phyloP scores from a whole-genome alignment of 306 rosid species.

The Castanea crenata region DNA sequence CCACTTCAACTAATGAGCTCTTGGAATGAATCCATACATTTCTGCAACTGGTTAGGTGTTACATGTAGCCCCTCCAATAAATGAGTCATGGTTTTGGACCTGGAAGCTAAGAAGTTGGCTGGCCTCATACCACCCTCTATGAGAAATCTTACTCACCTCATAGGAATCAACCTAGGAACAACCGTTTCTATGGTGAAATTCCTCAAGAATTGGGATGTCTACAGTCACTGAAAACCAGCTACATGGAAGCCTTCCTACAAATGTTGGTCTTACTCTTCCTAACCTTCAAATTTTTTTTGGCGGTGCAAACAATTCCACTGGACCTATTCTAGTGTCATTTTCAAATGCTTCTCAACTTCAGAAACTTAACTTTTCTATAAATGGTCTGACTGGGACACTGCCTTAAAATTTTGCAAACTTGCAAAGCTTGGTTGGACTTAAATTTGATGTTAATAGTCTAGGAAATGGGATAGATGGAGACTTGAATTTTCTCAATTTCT shows the following conservation, averaged over 20 bases:
- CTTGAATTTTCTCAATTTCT: slow-evolving; percentile 23
- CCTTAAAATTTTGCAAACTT: slow-evolving; percentile 40
- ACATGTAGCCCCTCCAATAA: slow-evolving; percentile 29
- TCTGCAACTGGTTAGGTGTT: slow-evolving; percentile 47
- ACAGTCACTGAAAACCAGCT: slow-evolving; percentile 25
- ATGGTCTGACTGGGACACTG: slow-evolving; percentile 35
- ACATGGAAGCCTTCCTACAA: slow-evolving; percentile 38
- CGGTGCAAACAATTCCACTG: slow-evolving; percentile 31
- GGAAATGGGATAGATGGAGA: slow-evolving; percentile 26
- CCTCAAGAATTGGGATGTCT: slow-evolving; percentile 37
- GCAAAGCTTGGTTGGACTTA: slow-evolving; percentile 25
- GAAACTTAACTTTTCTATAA: slow-evolving; percentile 31
- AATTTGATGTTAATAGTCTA: slow-evolving; percentile 25
- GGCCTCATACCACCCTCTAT: slow-evolving; percentile 35
- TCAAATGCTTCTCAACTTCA: slow-evolving; percentile 44
- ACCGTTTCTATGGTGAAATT: slow-evolving; percentile 28
- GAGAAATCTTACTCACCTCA: slow-evolving; percentile 43
- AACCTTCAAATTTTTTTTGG: slow-evolving; percentile 39
- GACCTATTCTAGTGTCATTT: slow-evolving; percentile 44
- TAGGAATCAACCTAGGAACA: slow-evolving; percentile 11
- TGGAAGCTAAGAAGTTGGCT: slow-evolving; percentile 4
- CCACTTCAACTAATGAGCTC: slow-evolving; percentile 31
- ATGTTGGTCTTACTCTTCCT: slow-evolving; percentile 51
- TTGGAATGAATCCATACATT: slow-evolving; percentile 40
- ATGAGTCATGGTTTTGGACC: slow-evolving; percentile 23